A percentile compares a stretch with the other conserved stretches of the same genome.
Conservation (phyloP, 257 asterid genomes). For the Solanum pennellii region DNA sequence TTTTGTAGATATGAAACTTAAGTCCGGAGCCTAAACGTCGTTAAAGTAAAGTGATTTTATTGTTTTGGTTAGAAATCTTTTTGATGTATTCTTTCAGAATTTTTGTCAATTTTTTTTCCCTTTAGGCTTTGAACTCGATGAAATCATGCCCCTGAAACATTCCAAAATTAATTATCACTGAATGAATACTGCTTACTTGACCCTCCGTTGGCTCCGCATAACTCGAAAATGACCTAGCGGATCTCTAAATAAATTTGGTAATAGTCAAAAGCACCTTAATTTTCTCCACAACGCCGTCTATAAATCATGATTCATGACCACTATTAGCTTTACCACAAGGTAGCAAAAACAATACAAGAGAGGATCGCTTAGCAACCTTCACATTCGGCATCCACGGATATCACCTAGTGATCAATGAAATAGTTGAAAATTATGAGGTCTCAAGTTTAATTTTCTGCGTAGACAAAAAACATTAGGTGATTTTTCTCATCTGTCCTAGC, state of each 20-base stretch:
- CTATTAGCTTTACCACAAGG: background rate
- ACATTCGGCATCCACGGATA: background rate
- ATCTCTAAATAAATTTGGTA: background rate
- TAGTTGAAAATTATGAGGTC: background rate
- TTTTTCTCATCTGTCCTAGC: background rate
- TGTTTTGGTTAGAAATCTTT: no score
- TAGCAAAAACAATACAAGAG: background rate
- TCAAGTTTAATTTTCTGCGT: background rate
- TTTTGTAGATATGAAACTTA: no score
- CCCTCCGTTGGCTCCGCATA: background rate
- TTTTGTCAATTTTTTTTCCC: no score
- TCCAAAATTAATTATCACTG: background rate
- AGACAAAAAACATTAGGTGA: no score
- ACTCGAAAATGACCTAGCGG: background rate
- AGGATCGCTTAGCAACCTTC: background rate
- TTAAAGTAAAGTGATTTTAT: no score
- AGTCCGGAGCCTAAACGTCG: no score
- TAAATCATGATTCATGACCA: background rate
- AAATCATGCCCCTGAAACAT: background rate
- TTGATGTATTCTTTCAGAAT: accelerated
- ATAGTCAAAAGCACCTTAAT: no score
- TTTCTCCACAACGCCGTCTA: background rate
- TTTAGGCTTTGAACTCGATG: background rate
- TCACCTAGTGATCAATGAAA: no score
- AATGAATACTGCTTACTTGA: background rate